These are phyloP conservation scores for Nelumbo lutea DNA, from an alignment of 164 flowering plant genomes.

Conservation along the genomic window DNA sequence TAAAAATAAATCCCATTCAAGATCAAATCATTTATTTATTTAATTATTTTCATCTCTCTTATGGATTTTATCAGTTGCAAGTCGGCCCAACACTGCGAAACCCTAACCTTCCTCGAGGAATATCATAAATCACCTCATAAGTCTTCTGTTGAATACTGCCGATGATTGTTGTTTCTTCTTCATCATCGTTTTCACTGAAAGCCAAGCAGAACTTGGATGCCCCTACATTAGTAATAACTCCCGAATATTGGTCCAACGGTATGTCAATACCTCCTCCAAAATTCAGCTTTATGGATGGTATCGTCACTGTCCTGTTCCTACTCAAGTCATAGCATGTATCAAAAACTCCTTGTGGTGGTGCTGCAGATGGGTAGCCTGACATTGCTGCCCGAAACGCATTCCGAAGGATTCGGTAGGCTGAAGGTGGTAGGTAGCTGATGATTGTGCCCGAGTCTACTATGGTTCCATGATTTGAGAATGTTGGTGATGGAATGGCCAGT, in stretches of 20 bases:
- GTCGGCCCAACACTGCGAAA: constrained; percentile 10
- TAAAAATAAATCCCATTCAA: no score
- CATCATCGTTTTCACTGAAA: constrained; percentile 27
- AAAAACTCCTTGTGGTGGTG: neutral
- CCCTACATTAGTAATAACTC: neutral
- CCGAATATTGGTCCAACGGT: neutral
- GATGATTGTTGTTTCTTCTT: constrained; percentile 17
- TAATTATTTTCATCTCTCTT: no score
- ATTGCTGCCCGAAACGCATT: constrained; percentile 19
- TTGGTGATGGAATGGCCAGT: neutral
- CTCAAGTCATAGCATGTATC: constrained; percentile 19
- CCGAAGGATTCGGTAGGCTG: constrained; percentile 30
- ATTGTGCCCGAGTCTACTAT: constrained; percentile 49
- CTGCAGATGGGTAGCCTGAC: constrained; percentile 16
- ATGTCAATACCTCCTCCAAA: constrained; percentile 21
- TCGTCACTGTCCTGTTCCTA: neutral
- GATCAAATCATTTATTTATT: no score
- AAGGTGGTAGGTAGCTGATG: constrained; percentile 31
- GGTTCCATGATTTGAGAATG: constrained; percentile 11
- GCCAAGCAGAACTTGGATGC: constrained; percentile 38
- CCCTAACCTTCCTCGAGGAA: constrained; percentile 32
- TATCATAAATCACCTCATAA: constrained; percentile 37
- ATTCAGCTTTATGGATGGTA: constrained; percentile 30
- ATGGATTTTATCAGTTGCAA: no score
- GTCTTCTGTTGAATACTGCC: constrained; percentile 50